A percentile compares a stretch with the other conserved stretches of the same genome.
These are phyloP conservation scores for Rhizophlyctis rosea DNA, from an alignment of 192 early-diverging fungal species.

Conservation along the genomic window DNA sequence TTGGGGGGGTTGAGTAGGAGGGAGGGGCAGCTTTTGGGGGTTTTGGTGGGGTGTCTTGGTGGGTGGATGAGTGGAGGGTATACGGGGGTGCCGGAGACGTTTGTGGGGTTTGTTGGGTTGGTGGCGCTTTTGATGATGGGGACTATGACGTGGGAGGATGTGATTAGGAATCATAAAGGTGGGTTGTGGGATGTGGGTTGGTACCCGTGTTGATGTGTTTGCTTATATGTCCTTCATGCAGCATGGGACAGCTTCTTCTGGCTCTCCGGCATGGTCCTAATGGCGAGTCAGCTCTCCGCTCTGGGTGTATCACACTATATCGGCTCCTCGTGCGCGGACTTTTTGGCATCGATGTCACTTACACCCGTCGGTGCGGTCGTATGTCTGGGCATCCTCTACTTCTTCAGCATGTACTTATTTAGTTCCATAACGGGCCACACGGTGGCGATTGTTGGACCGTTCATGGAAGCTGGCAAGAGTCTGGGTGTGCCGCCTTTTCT, in stretches of 20 bases:
- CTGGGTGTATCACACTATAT: slow-evolving; percentile 66
- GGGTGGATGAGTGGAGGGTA: slow-evolving; percentile 62
- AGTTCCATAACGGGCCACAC: slow-evolving; percentile 71
- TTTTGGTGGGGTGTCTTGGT: slow-evolving; percentile 52
- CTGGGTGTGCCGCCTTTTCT: slow-evolving; percentile 57
- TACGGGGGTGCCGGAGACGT: slow-evolving; percentile 60
- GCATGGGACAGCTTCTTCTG: slow-evolving; percentile 81
- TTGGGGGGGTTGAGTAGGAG: slow-evolving; percentile 28
- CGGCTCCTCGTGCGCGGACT: slow-evolving; percentile 44
- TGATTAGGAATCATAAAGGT: slow-evolving; percentile 63
- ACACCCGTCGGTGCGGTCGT: slow-evolving; percentile 41
- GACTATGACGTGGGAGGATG: slow-evolving; percentile 64
- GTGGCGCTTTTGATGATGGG: slow-evolving; percentile 52
- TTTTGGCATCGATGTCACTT: slow-evolving; percentile 33
- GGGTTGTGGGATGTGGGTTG: slow-evolving; percentile 8
- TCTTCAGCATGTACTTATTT: slow-evolving; percentile 66
- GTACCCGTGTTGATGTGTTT: neutral
- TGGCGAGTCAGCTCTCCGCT: slow-evolving; percentile 70
- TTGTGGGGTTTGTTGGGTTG: slow-evolving; percentile 68
- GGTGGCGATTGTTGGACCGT: slow-evolving; percentile 64
- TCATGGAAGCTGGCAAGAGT: slow-evolving; percentile 67
- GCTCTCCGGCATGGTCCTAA: slow-evolving; percentile 73
- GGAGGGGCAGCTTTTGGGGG: slow-evolving; percentile 38
- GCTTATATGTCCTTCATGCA: neutral
- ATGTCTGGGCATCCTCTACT: slow-evolving; percentile 56